Percentiles rank a stretch among this genome's conserved stretches.
phyloP scores from a whole-genome alignment of 2,329 filamentous ascomycete genomes.

The Gyromitra esculenta region DNA sequence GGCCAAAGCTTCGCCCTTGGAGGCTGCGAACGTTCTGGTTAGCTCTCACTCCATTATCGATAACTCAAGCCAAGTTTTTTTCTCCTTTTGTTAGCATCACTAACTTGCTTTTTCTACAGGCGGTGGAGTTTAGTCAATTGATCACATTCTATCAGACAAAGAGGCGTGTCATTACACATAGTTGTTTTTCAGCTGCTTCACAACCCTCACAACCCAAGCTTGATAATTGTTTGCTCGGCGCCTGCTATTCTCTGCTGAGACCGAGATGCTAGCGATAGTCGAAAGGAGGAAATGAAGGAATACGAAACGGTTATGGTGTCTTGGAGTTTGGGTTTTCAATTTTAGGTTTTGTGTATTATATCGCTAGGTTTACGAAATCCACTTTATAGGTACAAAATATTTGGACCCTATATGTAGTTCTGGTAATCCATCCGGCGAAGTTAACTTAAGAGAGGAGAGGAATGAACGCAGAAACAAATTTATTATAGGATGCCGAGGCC shows the following conservation, averaged over 20 bases:
- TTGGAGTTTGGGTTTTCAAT: constrained; percentile 10
- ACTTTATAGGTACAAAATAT: neutral
- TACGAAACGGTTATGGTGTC: constrained; percentile 8
- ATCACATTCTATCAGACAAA: neutral
- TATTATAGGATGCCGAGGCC: too few relatives aligned
- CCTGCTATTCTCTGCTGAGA: neutral
- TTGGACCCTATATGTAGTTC: neutral
- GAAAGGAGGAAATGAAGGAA: neutral
- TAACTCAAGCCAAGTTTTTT: neutral
- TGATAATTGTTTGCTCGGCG: neutral
- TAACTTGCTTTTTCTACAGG: constrained; percentile 17
- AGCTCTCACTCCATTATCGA: neutral
- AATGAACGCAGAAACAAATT: neutral
- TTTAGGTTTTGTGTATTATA: constrained; percentile 9
- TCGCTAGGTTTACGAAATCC: constrained; percentile 1
- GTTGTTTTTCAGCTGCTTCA: constrained; percentile 5
- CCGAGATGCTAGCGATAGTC: too few relatives aligned
- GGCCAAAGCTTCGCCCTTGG: constrained; percentile 40
- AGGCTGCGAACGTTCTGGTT: constrained; percentile 48
- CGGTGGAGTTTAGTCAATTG: constrained; percentile 33
- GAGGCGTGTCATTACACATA: neutral
- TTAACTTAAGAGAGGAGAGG: neutral
- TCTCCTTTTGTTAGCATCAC: neutral
- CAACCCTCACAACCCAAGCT: neutral
- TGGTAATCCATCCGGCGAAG: neutral